Evolutionary conservation across 306 rosid genomes (phyloP).

Genomic region (Delonix regia): DNA sequence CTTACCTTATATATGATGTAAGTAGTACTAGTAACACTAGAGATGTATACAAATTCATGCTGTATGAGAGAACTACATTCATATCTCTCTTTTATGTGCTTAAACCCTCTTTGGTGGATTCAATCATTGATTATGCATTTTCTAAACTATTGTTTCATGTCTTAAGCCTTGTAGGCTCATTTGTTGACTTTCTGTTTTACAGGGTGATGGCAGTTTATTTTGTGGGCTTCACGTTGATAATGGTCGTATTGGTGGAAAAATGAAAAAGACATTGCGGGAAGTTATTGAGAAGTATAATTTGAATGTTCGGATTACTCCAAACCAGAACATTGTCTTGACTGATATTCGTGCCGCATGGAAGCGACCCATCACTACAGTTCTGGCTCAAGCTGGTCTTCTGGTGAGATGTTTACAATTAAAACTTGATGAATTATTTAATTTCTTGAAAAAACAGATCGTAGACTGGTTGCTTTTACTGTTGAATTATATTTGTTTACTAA

Average conservation of each 20-base stretch:
- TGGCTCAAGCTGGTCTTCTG: conserved; percentile 96
- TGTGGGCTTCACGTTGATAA: conserved; percentile 93
- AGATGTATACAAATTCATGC: background rate
- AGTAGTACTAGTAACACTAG: background rate
- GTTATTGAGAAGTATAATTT: conserved; percentile 85
- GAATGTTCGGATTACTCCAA: conserved; percentile 84
- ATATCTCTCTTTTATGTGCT: conserved; percentile 27
- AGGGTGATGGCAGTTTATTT: conserved; percentile 90
- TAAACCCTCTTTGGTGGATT: conserved; percentile 18
- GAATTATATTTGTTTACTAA: conserved; percentile 14
- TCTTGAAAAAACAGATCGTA: background rate
- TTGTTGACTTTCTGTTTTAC: conserved; percentile 31
- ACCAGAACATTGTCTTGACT: conserved; percentile 87
- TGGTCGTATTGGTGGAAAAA: conserved; percentile 87
- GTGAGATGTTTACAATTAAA: conserved; percentile 53
- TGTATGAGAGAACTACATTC: conserved; percentile 5
- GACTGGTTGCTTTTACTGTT: conserved; percentile 16
- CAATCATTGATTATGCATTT: conserved; percentile 30
- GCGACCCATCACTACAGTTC: conserved; percentile 84
- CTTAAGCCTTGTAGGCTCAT: background rate
- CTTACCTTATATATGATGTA: background rate
- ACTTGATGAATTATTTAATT: conserved; percentile 25
- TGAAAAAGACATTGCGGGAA: conserved; percentile 87
- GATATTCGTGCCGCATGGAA: conserved; percentile 87
- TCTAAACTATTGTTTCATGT: conserved; percentile 12